Evolutionary conservation across 163 green algal species (phyloP), one percentile per base, ranked within the genome.

Genomic region (Chloromonas sp.): DNA sequence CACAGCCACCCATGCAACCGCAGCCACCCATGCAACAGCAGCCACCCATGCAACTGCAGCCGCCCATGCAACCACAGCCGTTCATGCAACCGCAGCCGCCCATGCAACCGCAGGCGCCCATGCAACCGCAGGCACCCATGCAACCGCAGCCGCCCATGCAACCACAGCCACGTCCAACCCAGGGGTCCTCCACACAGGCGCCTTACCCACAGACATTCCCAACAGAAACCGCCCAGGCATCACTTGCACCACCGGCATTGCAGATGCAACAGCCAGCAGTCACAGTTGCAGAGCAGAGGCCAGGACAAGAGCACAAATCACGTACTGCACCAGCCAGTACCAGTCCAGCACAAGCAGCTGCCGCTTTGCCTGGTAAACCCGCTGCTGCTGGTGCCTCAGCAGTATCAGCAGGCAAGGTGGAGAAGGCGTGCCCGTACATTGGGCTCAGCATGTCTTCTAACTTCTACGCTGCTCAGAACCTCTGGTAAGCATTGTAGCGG

Each of bases 391-490:
- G 71, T 14, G 58, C 3, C 2, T 14, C 66, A 86, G 59, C 77
- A 86, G 78, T 77, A 85, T 58, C 85, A 86, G 86, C 86, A 85
- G 78, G 57, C 82, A 58, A 71, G 57, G 58, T n/a, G 1, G 60
- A 57, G 14, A 58, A n/a, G 2, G 84, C 60, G 36, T 93, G 90
- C 74, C 88, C 90, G 0, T 89, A 93, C 82, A 91, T 91, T 71
- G 88, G 90, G 0, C 81, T 93, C 71, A 85, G n/a, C 15, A 15
- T 88, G 61, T 85, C 82, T 0, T 89, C 85, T 60, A 91, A 92
- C 82, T 92, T 93, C 58, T 60, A 92, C 61, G 89, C 88, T 60
- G 90, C 90, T 1, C 90, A 93, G 79, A 85, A 82, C 66, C 85
- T 93, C 36, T 93, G 90, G 90, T 79, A 14, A 79, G 71, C 66